Conservation (phyloP, 2,329 filamentous ascomycete genomes). For the Leptographium wingfieldii region DNA sequence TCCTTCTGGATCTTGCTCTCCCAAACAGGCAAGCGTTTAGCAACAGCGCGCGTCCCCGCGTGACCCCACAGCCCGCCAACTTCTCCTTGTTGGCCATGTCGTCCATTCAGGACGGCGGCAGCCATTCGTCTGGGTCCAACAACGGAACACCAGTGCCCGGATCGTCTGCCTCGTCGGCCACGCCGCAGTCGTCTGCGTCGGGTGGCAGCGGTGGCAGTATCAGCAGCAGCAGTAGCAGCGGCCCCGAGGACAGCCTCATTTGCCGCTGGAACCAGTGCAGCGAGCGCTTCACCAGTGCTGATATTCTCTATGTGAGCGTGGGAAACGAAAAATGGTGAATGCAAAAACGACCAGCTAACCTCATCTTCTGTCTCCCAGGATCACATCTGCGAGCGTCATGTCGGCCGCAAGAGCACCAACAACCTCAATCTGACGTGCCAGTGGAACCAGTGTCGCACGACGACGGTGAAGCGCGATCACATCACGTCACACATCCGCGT, state of each 20-base stretch:
- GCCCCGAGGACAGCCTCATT: slow-evolving; percentile 38
- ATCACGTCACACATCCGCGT: slow-evolving; percentile 98
- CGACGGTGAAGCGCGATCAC: slow-evolving; percentile 96
- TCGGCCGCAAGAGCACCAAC: slow-evolving; percentile 97
- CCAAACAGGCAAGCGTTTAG: background rate
- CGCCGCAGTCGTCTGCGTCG: slow-evolving; percentile 21
- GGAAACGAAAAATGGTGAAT: background rate
- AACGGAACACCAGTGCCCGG: slow-evolving; percentile 40
- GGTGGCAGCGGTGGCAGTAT: background rate
- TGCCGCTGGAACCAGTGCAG: slow-evolving; percentile 49
- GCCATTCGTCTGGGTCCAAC: slow-evolving; percentile 30
- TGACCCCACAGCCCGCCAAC: background rate
- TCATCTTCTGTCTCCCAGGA: slow-evolving; percentile 43
- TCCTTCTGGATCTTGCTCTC: background rate
- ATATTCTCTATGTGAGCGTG: slow-evolving; percentile 45
- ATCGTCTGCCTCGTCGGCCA: slow-evolving; percentile 25
- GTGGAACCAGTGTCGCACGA: slow-evolving; percentile 92
- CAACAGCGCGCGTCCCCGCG: background rate
- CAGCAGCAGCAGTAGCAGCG: background rate
- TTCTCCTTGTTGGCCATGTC: slow-evolving; percentile 4
- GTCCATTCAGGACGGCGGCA: slow-evolving; percentile 3
- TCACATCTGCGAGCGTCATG: slow-evolving; percentile 95
- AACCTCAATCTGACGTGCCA: slow-evolving; percentile 95
- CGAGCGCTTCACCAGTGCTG: slow-evolving; percentile 44
- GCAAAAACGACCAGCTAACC: background rate